Evolutionary conservation across 306 rosid species (phyloP), one percentile per base, ranked within the genome.

Genomic region (Glycine soja): DNA sequence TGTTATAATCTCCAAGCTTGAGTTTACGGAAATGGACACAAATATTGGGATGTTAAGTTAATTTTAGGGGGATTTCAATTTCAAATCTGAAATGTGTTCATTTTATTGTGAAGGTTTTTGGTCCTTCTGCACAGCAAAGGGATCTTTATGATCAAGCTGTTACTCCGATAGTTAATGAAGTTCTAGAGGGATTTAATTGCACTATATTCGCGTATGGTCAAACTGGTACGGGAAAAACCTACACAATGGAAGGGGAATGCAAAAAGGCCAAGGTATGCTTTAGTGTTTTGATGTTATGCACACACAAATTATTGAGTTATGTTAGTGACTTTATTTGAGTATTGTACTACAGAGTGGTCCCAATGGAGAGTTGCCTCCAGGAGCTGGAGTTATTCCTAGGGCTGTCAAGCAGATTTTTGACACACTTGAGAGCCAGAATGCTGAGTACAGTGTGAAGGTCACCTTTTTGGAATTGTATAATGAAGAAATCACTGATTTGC

Each of bases 231-330:
- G 97, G 98, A 9, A 95, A 95, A 85, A 95, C 98, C 0, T 92
- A 85, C 80, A 95, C 98, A 0, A 95, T 95, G 98, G 98, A 95
- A 86, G 98, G 98, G 48, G 98, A 95, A 76, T 92, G 94, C 83
- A 95, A 95, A 85, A 90, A 88, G 84, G 52, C 98, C 9, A 92
- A 91, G 98, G 98, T 95, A 86, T 46, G 3, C 30, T 24, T 24
- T 1, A 24, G 30, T 24, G 30, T 24, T 2, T 24, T 24, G 30
- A 24, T 24, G 30, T 24, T 24, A 2, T 24, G 30, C 30, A 24
- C 30, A 24, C 30, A 2, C 30, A 24, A 24, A 24, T 24, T 2
- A 7, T 14, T 83, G 4, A 77, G 64, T 52, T 24, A 24, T 24
- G 30, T 24, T 24, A 24, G 30, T 24, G 30, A 19, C 30, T 24